Evolutionary conservation across 139 green algal genomes (phyloP).

Genomic region (Microglena sp.): DNA sequence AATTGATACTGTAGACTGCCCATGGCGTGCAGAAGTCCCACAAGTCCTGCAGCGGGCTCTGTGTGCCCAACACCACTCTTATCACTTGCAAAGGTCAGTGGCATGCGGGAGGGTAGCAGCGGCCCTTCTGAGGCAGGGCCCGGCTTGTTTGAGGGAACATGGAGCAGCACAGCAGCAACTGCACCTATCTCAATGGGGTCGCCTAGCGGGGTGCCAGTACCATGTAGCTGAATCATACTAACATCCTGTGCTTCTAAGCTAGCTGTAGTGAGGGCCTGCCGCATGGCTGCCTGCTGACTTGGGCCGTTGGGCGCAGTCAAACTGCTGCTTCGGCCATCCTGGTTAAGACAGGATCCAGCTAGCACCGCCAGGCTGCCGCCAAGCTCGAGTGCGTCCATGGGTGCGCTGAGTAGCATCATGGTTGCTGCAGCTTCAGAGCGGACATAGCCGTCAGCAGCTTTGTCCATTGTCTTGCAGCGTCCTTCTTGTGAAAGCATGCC

Average conservation of each 20-base stretch:
- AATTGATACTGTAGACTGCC: constrained; percentile 2
- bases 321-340: constrained; percentile 76
- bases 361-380: constrained; percentile 26
- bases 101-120: background rate
- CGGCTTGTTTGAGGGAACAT: background rate
- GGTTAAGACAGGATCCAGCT: constrained; percentile 62
- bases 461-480: constrained; percentile 75
- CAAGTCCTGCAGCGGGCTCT: constrained; percentile 70
- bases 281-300: constrained; percentile 69
- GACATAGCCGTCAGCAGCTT: constrained; percentile 70
- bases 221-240: constrained; percentile 62
- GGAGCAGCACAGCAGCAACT: constrained; percentile 25
- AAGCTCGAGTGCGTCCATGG: background rate
- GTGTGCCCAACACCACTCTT: constrained; percentile 77
- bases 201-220: constrained; percentile 69
- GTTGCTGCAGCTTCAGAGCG: constrained; percentile 52
- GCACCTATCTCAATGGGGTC: constrained; percentile 85
- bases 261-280: constrained; percentile 31
- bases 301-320: constrained; percentile 83
- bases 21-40: constrained; percentile 45
- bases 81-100: constrained; percentile 52
- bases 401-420: constrained; percentile 6
- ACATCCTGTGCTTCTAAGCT: constrained; percentile 19
- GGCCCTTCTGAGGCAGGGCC: background rate
- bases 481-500: constrained; percentile 70